A percentile compares a stretch with the other conserved stretches of the same genome.
Evolutionary conservation across 805 yeast species (phyloP).

Genomic region (Cyberlindnera lachancei): DNA sequence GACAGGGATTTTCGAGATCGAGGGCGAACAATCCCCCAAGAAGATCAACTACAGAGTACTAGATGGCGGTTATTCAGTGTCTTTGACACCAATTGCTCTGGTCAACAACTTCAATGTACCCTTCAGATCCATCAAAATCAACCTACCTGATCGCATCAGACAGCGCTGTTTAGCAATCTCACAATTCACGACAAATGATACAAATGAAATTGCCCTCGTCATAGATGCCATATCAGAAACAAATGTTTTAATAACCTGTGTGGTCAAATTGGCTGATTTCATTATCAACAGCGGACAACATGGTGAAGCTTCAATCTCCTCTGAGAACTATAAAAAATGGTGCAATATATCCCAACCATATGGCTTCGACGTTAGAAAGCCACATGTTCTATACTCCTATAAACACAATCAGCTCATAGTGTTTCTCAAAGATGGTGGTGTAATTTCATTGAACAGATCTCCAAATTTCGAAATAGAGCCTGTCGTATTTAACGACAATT

Average conservation of each 20-base stretch:
- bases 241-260: constrained; percentile 45
- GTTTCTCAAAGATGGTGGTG: constrained; percentile 70
- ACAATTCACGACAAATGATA: constrained; percentile 24
- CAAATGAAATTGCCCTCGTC: constrained; percentile 25
- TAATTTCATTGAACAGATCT: constrained; percentile 42
- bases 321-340: constrained; percentile 39
- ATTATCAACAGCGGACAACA: too few species aligned
- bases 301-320: constrained; percentile 8
- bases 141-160: constrained; percentile 31
- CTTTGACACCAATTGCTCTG: constrained; percentile 16
- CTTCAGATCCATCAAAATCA: constrained; percentile 22
- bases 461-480: constrained; percentile 28
- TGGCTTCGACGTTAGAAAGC: constrained; percentile 48
- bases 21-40: constrained; percentile 29
- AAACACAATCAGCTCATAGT: constrained; percentile 41
- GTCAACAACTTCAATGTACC: constrained; percentile 18
- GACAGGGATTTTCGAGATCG: constrained; percentile 22
- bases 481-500: constrained; percentile 46
- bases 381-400: constrained; percentile 44
- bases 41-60: constrained; percentile 21
- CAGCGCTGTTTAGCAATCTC: constrained; percentile 31
- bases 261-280: constrained; percentile 38
- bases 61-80: constrained; percentile 13
- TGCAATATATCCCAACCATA: constrained; percentile 63
- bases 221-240: constrained; percentile 47